Base-by-base conservation (phyloP, 2,329 filamentous ascomycete genomes). In the Epichloe amarillans region DNA sequence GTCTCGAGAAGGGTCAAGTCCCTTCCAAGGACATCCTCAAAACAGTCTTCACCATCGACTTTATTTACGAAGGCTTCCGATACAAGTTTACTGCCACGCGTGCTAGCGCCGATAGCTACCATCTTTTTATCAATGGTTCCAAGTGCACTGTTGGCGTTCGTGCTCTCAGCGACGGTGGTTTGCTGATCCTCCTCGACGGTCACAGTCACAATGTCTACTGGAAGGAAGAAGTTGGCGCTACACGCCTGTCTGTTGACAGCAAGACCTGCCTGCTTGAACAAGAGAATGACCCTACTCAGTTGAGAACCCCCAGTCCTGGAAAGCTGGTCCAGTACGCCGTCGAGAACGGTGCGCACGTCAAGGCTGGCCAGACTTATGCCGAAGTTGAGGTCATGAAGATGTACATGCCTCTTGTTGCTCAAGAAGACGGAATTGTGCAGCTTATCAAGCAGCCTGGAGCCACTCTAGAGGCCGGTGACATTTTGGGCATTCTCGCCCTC, bases 361-460 rank as follows among this genome's bases (percentile, higher is more conserved):
- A 82, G 68, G 88, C 94, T 60, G 91, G 91, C 52, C 87, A 97
- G 69, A 76, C 91, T 36, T 98, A 89, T 64, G 93, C 93, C 51
- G 93, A 98, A 69, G 91, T 98, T 40, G 93, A 98, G 72, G 93
- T 98, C 70, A 98, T 98, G 93, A 98, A 98, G 79, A 98, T 98
- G 93, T 97, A 97, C 79, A 98, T 98, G 93, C 93, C 93, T 62
- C 77, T 98, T 50, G 79, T 98, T 54, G 87, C 93, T 3, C 85
- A 90, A 65, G 93, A 98, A 68, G 93, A 95, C 61, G 93, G 93
- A 74, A 79, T 95, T 50, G 91, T 98, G 51, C 93, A 96, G 73
- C 80, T 98, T 62, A 95, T 98, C 76, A 98, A 98, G 80, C 93
- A 97, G 72, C 93, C 93, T 55, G 93, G 93, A 67, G 87, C 93